Conservation (phyloP, 2,329 filamentous ascomycete genomes). For the Stagonosporopsis cucurbitacearum region DNA sequence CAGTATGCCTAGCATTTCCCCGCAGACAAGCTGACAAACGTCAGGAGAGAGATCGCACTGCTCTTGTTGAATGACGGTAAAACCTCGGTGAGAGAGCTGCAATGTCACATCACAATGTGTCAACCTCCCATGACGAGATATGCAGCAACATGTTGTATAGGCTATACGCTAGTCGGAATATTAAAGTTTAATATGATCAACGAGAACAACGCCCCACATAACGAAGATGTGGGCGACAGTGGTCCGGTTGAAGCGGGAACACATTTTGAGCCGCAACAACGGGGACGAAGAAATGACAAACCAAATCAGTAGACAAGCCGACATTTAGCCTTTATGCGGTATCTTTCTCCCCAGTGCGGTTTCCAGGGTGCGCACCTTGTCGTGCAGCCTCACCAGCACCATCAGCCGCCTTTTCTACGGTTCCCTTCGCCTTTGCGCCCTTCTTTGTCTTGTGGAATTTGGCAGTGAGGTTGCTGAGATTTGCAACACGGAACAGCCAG, state of each 20-base stretch:
- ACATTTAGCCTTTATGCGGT: constrained; percentile 11
- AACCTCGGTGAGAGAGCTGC: too few species aligned
- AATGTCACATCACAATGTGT: background rate
- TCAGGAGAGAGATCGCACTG: background rate
- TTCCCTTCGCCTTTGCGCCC: constrained; percentile 23
- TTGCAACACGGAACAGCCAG: constrained; percentile 51
- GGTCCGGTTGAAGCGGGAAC: background rate
- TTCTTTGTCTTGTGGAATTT: constrained; percentile 28
- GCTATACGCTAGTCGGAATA: constrained; percentile 3
- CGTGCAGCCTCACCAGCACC: constrained; percentile 19
- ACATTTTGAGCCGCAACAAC: constrained; percentile 10
- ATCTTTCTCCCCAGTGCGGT: constrained; percentile 27
- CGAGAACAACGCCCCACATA: background rate
- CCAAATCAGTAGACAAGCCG: constrained; percentile 1
- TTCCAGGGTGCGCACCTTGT: constrained; percentile 29
- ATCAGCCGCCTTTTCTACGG: constrained; percentile 21
- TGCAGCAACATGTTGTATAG: background rate
- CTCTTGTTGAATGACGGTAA: background rate
- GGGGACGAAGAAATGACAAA: constrained; percentile 1
- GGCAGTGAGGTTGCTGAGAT: constrained; percentile 23
- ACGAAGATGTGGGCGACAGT: background rate
- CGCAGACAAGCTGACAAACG: constrained; percentile 6
- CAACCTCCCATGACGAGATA: background rate
- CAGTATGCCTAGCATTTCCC: constrained; percentile 4
- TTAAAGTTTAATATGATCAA: constrained; percentile 7